Conservation (phyloP, 441 rosid species). For the Mallotus repandus region DNA sequence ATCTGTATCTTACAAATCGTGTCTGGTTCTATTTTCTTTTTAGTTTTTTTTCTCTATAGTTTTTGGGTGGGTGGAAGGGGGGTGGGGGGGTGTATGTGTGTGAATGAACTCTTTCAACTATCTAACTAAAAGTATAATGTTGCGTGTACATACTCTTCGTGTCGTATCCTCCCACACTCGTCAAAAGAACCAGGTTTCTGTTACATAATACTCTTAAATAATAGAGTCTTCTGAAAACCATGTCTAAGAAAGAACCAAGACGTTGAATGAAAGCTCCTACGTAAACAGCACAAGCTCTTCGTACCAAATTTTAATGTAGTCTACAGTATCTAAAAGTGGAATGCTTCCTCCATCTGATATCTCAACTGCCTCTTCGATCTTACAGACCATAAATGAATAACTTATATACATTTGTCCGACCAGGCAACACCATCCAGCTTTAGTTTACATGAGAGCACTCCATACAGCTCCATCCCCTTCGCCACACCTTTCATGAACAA, state of each 20-base stretch:
- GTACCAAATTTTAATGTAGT: background rate
- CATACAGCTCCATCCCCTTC: constrained; percentile 92
- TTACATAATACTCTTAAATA: background rate
- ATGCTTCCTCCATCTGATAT: constrained; percentile 11
- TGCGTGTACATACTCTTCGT: background rate
- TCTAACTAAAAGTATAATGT: background rate
- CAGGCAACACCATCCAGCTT: background rate
- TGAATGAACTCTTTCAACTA: background rate
- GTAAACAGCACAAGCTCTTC: background rate
- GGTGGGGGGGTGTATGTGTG: background rate
- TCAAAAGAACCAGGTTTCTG: background rate
- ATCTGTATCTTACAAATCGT: constrained; percentile 7
- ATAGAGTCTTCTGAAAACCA: background rate
- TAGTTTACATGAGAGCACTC: constrained; percentile 53
- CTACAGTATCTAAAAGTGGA: background rate
- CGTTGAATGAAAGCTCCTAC: background rate
- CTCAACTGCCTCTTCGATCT: background rate
- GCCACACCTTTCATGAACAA: constrained; percentile 74
- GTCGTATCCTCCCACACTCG: background rate
- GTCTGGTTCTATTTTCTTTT: background rate
- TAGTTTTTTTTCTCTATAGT: background rate
- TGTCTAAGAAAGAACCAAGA: background rate
- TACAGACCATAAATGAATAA: background rate
- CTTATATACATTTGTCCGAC: background rate
- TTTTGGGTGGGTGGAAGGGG: background rate